These are phyloP conservation scores for Bipolaris oryzae DNA, from an alignment of 2,329 filamentous ascomycete species.

Conservation along the genomic window DNA sequence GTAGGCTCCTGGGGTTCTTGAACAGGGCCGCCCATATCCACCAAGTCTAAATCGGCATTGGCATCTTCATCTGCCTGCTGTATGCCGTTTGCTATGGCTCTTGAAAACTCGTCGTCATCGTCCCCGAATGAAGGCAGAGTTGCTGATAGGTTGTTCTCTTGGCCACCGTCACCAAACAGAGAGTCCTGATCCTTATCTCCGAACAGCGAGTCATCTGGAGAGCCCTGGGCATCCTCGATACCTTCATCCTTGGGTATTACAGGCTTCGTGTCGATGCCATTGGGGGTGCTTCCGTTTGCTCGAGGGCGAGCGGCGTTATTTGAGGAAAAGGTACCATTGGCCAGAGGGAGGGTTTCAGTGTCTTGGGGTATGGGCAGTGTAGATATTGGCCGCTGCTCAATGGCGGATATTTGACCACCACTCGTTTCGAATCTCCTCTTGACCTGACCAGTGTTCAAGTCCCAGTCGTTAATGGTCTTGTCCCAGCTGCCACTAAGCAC, in stretches of 20 bases:
- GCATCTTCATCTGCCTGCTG: slow-evolving; percentile 53
- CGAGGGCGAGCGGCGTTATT: slow-evolving; percentile 69
- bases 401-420: slow-evolving; percentile 82
- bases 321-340: slow-evolving; percentile 74
- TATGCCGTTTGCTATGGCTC: slow-evolving; percentile 67
- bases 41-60: slow-evolving; percentile 53
- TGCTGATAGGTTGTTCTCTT: slow-evolving; percentile 44
- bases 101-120: slow-evolving; percentile 83
- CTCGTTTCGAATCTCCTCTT: slow-evolving; percentile 77
- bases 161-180: slow-evolving; percentile 81
- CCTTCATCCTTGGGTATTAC: slow-evolving; percentile 40
- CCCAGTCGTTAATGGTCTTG: slow-evolving; percentile 93
- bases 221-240: slow-evolving; percentile 64
- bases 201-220: slow-evolving; percentile 81
- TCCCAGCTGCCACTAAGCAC: slow-evolving; percentile 96
- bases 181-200: slow-evolving; percentile 75
- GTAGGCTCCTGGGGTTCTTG: slow-evolving; percentile 44
- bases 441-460: slow-evolving; percentile 82
- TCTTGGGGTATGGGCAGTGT: slow-evolving; percentile 77
- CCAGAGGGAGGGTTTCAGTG: slow-evolving; percentile 59
- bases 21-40: slow-evolving; percentile 52
- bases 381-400: slow-evolving; percentile 82
- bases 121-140: slow-evolving; percentile 67
- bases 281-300: slow-evolving; percentile 60
- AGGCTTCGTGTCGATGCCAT: slow-evolving; percentile 43